A percentile compares a stretch with the other conserved stretches of the same genome.
Conservation (phyloP, 352 stramenopile genomes). For the Globisporangium middletonii region DNA sequence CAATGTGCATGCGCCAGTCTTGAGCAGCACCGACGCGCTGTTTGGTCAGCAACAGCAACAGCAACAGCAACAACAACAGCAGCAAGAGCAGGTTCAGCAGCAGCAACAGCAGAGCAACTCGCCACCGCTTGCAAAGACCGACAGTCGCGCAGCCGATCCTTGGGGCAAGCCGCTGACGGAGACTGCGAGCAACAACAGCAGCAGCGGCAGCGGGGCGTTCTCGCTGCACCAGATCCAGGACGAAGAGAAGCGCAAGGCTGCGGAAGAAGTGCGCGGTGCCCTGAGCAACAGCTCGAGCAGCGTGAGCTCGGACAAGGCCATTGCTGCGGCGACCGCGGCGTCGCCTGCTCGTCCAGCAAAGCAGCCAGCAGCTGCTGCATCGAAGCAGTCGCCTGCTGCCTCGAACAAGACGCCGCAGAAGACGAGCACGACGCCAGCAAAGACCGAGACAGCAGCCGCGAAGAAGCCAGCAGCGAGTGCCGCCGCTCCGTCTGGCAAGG, state of each 20-base stretch:
- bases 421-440: not conserved
- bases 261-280: slow-evolving; percentile 10
- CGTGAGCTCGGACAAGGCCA: slow-evolving; percentile 1
- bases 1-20: slow-evolving; percentile 1
- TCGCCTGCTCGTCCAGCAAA: slow-evolving; percentile 11
- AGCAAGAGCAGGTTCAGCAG: not conserved
- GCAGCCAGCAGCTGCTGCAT: not conserved
- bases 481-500: slow-evolving; percentile 1
- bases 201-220: slow-evolving; percentile 8
- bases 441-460: not conserved
- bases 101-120: slow-evolving; percentile 5
- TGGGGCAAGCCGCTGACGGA: slow-evolving; percentile 27
- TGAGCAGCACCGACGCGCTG: not conserved
- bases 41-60: slow-evolving; percentile 6
- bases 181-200: slow-evolving; percentile 2
- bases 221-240: slow-evolving; percentile 37
- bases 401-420: not conserved
- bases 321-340: not conserved
- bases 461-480: not conserved
- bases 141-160: slow-evolving; percentile 15
- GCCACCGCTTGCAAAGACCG: slow-evolving; percentile 11
- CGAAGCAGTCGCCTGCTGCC: slow-evolving; percentile 12
- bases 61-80: slow-evolving; percentile 2
- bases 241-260: slow-evolving; percentile 35
- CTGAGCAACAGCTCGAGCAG: not conserved